Base-by-base conservation (phyloP, 208 protist species). In the Balamuthia mandrillaris region DNA sequence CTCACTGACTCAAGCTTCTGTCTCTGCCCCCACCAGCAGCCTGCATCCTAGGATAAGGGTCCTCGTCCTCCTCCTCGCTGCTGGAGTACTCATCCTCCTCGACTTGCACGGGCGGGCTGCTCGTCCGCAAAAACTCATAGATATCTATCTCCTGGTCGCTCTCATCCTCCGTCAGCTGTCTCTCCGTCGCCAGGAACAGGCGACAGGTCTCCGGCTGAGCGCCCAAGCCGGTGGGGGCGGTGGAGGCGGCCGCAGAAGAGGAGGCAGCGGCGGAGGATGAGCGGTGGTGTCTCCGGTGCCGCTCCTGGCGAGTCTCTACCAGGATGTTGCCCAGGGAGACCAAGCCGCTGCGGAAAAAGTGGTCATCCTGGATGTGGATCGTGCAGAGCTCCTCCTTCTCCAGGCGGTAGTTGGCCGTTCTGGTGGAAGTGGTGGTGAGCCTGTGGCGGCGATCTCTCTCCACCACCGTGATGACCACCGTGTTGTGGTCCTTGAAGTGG, bases 61-160 rank as follows among this genome's bases (percentile, higher is more conserved):
- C 63, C 41, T 42, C 41, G 63, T 74, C 44, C 2, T 74, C 63
- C 9, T 72, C 63, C 14, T 74, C 63, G 63, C 63, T 74, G 63
- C 63, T 74, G 37, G 12, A 21, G 7, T 35, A 52, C n/a, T 74
- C 63, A 27, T 74, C 63, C 24, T 74, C 63, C 41, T 74, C 31
- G 63, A 74, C 24, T 14, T 21, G 29, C 9, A 74, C 63, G 21
- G 63, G 63, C 37, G 63, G 63, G 18, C 41, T 52, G 1, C 41
- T 52, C 21, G 63, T 74, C 24, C 63, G 63, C 24, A 74, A 42
- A 29, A 74, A 74, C n/a, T 35, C 51, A 29, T 74, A 74, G 63
- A 74, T 74, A 29, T 74, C 63, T 10, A 74, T 74, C 63, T 74
- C 63, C 41, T 74, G 41, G 21, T 74, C 63, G 14, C 51, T 42